Evolutionary conservation across 169 alveolate genomes (phyloP).

Genomic region (Plasmodium sp.): DNA sequence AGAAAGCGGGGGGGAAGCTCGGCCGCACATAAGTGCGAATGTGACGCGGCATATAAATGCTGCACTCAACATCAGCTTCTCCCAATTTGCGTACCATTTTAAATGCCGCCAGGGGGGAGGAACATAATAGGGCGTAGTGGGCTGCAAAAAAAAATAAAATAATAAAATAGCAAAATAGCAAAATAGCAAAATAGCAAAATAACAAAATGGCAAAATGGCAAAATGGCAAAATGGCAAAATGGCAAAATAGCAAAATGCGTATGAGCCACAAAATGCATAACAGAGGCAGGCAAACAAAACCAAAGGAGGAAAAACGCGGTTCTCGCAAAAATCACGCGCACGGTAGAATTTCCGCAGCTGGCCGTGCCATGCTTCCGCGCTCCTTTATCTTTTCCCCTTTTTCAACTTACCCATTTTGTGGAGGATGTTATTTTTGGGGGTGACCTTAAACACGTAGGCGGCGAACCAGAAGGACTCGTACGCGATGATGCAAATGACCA

Average conservation of each 20-base stretch:
- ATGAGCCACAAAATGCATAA: not conserved
- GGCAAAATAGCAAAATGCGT: not conserved
- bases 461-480: slow-evolving; percentile 65
- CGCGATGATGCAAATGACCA: slow-evolving; percentile 66
- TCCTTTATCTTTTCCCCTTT: not conserved
- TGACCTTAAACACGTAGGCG: slow-evolving; percentile 32
- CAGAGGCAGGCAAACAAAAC: not conserved
- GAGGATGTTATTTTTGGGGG: not conserved
- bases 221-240: not conserved
- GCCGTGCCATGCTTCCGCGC: not conserved
- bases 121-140: not conserved
- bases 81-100: slow-evolving; percentile 25
- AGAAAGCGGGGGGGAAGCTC: not conserved
- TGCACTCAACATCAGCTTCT: not conserved
- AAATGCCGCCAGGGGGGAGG: slow-evolving; percentile 66
- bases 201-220: not conserved
- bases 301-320: not conserved
- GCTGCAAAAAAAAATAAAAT: slow-evolving; percentile 12
- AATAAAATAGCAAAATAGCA: not conserved
- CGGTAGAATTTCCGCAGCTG: not conserved
- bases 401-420: slow-evolving; percentile 38
- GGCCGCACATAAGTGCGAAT: not conserved
- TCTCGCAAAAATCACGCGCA: not conserved
- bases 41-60: not conserved
- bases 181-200: not conserved